Percentiles rank a stretch among this genome's conserved stretches.
These are phyloP conservation scores for Psilocybe azurescens DNA, from an alignment of 768 basidiomycete genomes.

Conservation along the genomic window DNA sequence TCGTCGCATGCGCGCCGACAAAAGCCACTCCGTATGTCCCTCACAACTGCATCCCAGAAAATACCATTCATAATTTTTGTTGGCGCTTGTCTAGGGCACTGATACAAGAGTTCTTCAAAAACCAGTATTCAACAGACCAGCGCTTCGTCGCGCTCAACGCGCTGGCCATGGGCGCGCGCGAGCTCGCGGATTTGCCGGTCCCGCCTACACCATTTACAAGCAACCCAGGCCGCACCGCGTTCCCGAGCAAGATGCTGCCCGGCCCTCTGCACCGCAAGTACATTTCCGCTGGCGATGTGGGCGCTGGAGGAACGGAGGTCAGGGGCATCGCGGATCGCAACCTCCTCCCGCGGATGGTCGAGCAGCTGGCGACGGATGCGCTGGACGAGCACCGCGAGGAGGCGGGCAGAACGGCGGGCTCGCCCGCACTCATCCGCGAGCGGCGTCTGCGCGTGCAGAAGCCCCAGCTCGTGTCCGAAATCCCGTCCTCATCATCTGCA, in stretches of 20 bases:
- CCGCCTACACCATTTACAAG: slow-evolving; percentile 33
- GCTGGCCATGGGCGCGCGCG: slow-evolving; percentile 84
- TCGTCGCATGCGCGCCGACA: slow-evolving; percentile 80
- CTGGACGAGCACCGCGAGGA: slow-evolving; percentile 65
- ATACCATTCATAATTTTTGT: not conserved
- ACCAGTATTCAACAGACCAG: slow-evolving; percentile 89
- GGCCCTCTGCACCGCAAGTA: slow-evolving; percentile 74
- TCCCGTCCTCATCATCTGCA: slow-evolving; percentile 28
- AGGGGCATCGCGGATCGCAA: slow-evolving; percentile 6
- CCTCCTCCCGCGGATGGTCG: slow-evolving; percentile 58
- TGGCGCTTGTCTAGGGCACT: slow-evolving; percentile 56
- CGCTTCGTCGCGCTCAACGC: slow-evolving; percentile 87
- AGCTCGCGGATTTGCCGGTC: slow-evolving; percentile 62
- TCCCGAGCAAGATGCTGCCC: slow-evolving; percentile 86
- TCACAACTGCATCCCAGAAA: not conserved
- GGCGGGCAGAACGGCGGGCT: slow-evolving; percentile 42
- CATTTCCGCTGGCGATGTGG: slow-evolving; percentile 39
- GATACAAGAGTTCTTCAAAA: slow-evolving; percentile 93
- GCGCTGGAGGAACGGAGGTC: slow-evolving; percentile 37
- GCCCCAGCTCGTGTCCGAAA: slow-evolving; percentile 50
- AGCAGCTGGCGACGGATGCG: slow-evolving; percentile 64
- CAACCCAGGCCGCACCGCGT: slow-evolving; percentile 46
- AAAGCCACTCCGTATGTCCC: slow-evolving; percentile 82
- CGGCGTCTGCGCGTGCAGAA: slow-evolving; percentile 71
- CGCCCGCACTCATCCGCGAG: slow-evolving; percentile 72